Evolutionary conservation across 345 rosid species (phyloP), one percentile per base, ranked within the genome.

Genomic region (Brassica carinata): DNA sequence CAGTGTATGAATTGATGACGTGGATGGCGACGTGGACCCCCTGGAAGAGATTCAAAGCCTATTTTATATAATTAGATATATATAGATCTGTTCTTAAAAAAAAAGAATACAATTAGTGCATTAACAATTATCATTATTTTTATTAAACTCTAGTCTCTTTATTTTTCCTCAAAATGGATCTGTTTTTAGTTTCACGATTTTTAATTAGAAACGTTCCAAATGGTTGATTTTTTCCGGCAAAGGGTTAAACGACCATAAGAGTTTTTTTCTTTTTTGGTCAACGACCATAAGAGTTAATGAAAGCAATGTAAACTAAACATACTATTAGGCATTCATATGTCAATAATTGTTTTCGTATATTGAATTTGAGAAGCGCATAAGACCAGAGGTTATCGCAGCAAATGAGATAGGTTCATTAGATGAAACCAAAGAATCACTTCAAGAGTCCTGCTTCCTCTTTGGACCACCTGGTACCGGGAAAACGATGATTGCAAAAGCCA

Each of bases 381-480:
- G 97, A 86, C 98, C 97, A 48, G 99, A 96, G 85, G 98, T 96
- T 85, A 92, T 96, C 81, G 95, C 98, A 8, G 95, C 99, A 23
- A 90, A 68, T 81, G 97, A 96, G 84, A 92, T 96, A 62, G 97
- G 99, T 71, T 90, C 97, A 53, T 29, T 96, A 77, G 93, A 93
- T 67, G 99, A 96, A 78, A 91, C 71, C 30, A 96, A 96, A 84
- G 98, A 96, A 81, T 93, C 99, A 2, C 94, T 96, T 40, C 98
- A 96, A 83, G 99, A 93, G 83, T 96, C 75, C 93, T 96, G 98
- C 99, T 96, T 69, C 99, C 99, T 73, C 94, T 96, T 51, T 71
- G 98, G 99, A 26, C 98, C 99, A 72, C 99, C 98, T 23, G 99
- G 99, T 82, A 96, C 98, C 1, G 99, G 99, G 10, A 96, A 96